Evolutionary conservation across 1,284 basidiomycete genomes (phyloP).

Genomic region (Porphyrellus sp.): DNA sequence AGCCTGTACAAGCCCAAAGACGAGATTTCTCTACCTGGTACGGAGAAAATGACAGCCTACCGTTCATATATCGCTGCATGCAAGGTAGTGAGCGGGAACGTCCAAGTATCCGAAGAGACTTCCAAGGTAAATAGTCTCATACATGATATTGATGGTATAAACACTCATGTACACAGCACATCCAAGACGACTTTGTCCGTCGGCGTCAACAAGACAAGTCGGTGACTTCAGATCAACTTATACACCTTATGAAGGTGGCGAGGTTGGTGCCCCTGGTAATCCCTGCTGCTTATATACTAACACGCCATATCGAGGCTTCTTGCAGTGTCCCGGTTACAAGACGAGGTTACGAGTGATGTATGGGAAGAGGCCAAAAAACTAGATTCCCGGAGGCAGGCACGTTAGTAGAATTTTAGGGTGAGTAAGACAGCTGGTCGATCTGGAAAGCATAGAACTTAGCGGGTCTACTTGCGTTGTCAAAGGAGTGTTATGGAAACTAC

Average conservation of each 20-base stretch:
- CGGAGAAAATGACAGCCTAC: slow-evolving; percentile 49
- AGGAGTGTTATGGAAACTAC: not conserved
- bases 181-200: slow-evolving; percentile 71
- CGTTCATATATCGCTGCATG: slow-evolving; percentile 55
- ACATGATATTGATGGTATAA: not conserved
- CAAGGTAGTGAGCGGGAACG: slow-evolving; percentile 42
- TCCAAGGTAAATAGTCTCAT: slow-evolving; percentile 45
- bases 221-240: slow-evolving; percentile 58
- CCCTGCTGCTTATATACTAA: slow-evolving; percentile 19
- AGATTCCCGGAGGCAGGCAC: slow-evolving; percentile 33
- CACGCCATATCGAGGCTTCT: slow-evolving; percentile 41
- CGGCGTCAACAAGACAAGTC: slow-evolving; percentile 48
- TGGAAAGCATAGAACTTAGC: not conserved
- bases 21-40: slow-evolving; percentile 43
- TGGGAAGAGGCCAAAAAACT: slow-evolving; percentile 50
- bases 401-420: slow-evolving; percentile 10
- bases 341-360: slow-evolving; percentile 42
- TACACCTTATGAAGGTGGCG: slow-evolving; percentile 60
- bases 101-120: slow-evolving; percentile 49
- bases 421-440: slow-evolving; percentile 3
- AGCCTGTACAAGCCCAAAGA: slow-evolving; percentile 49
- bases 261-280: slow-evolving; percentile 42
- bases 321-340: slow-evolving; percentile 47
- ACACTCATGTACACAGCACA: slow-evolving; percentile 44
- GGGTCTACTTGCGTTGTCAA: not conserved